Base-by-base conservation (phyloP, 1,284 basidiomycete genomes). In the Amylostereum chailletii region DNA sequence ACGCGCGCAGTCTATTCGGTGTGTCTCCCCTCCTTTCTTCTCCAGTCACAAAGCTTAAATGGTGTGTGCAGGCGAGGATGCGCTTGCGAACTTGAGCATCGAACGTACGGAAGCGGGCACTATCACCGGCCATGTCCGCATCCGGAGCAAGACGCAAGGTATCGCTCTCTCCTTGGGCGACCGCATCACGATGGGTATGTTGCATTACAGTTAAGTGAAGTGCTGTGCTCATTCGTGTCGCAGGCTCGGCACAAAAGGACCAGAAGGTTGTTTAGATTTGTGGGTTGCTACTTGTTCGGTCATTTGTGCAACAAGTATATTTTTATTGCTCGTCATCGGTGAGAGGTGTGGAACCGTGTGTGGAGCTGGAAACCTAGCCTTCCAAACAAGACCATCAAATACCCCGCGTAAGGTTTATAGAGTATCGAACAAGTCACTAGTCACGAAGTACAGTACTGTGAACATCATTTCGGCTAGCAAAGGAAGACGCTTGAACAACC, bases 141-240 rank as follows among this genome's bases (percentile, higher is more conserved):
- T 95, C 61, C 81, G 93, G 51, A 92, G 88, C 63, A 96, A 95
- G 71, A 94, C 91, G 34, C 92, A 95, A 65, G 93, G 93, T 44
- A 97, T 98, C 56, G 95, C 95, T 3, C 73, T 98, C 55, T 93
- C 90, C 34, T 68, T 99, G 55, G 94, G 94, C 29, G 93, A 96
- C 70, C 80, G 88, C 62, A 94, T 94, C 60, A 90, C 88, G n/a
- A 83, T 90, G 77, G 83, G 86, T 89, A 59, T 55, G 80, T 59
- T 31, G 7, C 27, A 33, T 30, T 3, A 31, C 26, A 19, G 30
- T 26, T n/a, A 43, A 2, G 34, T n/a, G 34, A 5, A 10, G 43
- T 45, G 30, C 51, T 9, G 10, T 42, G 8, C 34, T 48, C 37
- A 47, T 40, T 36, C 48, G 48, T 36, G 45, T 31, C 44, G 37